These are phyloP conservation scores for Dendrocalamus latiflorus DNA, from an alignment of 202 grass and related monocot species.

Conservation along the genomic window DNA sequence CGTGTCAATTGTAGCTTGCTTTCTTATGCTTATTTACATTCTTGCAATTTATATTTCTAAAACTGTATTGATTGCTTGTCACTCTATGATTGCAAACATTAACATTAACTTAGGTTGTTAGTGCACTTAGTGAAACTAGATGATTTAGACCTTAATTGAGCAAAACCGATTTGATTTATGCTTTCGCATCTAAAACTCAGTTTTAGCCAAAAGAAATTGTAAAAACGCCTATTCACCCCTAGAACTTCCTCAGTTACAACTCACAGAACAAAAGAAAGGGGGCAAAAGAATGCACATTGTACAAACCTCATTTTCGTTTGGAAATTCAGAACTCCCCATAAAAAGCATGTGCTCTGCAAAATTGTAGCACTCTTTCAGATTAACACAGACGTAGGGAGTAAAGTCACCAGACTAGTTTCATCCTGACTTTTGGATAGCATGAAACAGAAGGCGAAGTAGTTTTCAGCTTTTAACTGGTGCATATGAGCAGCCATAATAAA, in stretches of 20 bases:
- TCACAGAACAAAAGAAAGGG: not conserved
- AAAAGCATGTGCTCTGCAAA: constrained; percentile 99
- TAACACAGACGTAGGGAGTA: not conserved
- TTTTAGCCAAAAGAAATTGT: no score
- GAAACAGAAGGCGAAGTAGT: not conserved
- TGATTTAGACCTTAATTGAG: no score
- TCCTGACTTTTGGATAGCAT: constrained; percentile 15
- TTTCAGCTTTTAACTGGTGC: constrained; percentile 12
- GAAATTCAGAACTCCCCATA: constrained; percentile 98
- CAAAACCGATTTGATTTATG: no score
- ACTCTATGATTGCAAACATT: no score
- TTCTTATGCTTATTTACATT: no score
- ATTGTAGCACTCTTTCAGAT: constrained; percentile 11
- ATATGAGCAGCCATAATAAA: not conserved
- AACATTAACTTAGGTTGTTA: no score
- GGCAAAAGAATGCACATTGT: not conserved
- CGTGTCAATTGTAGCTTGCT: no score
- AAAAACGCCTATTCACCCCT: no score
- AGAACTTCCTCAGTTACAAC: constrained; percentile 5
- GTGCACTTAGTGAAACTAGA: no score
- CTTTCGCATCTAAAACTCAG: no score
- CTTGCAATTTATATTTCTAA: no score
- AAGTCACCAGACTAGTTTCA: constrained; percentile 1
- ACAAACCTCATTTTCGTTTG: constrained; percentile 98
- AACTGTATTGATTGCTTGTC: no score